These are phyloP conservation scores for Tylopilus rubrobrunneus DNA, from an alignment of 768 basidiomycete species.

Conservation along the genomic window DNA sequence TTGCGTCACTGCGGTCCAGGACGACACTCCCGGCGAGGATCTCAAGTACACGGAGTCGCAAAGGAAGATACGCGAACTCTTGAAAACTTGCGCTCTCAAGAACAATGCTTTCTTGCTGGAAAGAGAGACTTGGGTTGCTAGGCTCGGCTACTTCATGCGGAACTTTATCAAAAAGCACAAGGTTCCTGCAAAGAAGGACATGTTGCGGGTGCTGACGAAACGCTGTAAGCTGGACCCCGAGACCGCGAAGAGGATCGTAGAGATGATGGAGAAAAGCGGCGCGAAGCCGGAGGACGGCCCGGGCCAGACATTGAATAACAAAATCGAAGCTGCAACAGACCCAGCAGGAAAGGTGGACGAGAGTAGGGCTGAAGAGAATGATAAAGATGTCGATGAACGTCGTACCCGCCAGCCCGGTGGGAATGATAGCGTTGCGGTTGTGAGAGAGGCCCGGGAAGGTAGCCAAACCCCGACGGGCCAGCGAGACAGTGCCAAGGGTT, in stretches of 20 bases:
- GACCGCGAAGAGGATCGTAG: constrained; percentile 21
- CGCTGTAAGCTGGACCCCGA: constrained; percentile 28
- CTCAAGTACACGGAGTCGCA: constrained; percentile 24
- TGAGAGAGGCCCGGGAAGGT: not conserved
- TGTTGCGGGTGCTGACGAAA: constrained; percentile 15
- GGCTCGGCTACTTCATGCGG: constrained; percentile 8
- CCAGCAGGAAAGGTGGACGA: not conserved
- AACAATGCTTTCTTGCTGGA: constrained; percentile 14
- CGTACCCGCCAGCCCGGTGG: not conserved
- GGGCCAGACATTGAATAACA: constrained; percentile 35
- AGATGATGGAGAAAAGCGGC: constrained; percentile 19
- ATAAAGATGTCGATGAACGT: not conserved
- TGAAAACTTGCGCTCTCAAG: constrained; percentile 15
- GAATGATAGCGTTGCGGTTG: not conserved
- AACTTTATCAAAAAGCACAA: constrained; percentile 13
- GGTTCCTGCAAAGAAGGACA: constrained; percentile 16
- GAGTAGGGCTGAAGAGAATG: not conserved
- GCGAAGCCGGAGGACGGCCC: not conserved
- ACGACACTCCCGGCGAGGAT: constrained; percentile 17
- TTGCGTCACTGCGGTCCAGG: constrained; percentile 27
- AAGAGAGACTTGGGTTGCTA: constrained; percentile 16
- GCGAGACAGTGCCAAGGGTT: not conserved
- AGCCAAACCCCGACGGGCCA: not conserved
- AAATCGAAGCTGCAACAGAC: constrained; percentile 1
- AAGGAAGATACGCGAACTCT: constrained; percentile 15